Percentiles rank a stretch among this genome's conserved stretches.
Conservation (phyloP, 2,329 filamentous ascomycete species). For the Penicillium brasilianum region DNA sequence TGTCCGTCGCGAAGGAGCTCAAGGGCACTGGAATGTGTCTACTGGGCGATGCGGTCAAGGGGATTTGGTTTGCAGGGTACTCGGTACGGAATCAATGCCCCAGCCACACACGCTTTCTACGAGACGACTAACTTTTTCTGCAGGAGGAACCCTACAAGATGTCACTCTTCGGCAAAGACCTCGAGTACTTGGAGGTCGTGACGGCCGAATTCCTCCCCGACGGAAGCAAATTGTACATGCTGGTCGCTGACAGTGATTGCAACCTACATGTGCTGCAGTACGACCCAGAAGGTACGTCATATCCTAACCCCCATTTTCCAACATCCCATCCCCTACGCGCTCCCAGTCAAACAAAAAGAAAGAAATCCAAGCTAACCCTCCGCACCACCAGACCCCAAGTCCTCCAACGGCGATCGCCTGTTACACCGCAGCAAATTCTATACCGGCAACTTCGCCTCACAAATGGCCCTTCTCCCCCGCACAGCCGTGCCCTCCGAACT, state of each 20-base stretch:
- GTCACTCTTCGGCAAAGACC: conserved; percentile 87
- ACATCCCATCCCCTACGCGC: neutral
- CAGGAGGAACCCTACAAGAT: conserved; percentile 94
- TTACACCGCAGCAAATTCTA: conserved; percentile 88
- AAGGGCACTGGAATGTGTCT: conserved; percentile 82
- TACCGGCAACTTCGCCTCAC: conserved; percentile 77
- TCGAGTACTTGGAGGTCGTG: conserved; percentile 76
- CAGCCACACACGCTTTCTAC: neutral
- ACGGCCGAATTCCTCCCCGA: conserved; percentile 88
- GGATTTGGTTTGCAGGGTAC: conserved; percentile 94
- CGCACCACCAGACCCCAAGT: conserved; percentile 75
- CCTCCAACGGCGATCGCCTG: conserved; percentile 83
- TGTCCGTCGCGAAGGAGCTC: conserved; percentile 82
- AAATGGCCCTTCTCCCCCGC: conserved; percentile 75
- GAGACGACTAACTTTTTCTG: conserved; percentile 12
- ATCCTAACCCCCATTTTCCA: no score
- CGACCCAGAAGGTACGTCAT: conserved; percentile 83
- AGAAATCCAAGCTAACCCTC: conserved; percentile 7
- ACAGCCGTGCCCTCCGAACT: conserved; percentile 56
- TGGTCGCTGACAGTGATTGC: conserved; percentile 82
- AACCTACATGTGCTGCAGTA: conserved; percentile 91
- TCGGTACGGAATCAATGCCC: conserved; percentile 59
- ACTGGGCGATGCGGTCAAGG: conserved; percentile 89
- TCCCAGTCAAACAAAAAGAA: neutral
- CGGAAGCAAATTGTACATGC: conserved; percentile 78